These are phyloP conservation scores for Penicillium sp. DNA, from an alignment of 2,329 filamentous ascomycete genomes.

Conservation along the genomic window DNA sequence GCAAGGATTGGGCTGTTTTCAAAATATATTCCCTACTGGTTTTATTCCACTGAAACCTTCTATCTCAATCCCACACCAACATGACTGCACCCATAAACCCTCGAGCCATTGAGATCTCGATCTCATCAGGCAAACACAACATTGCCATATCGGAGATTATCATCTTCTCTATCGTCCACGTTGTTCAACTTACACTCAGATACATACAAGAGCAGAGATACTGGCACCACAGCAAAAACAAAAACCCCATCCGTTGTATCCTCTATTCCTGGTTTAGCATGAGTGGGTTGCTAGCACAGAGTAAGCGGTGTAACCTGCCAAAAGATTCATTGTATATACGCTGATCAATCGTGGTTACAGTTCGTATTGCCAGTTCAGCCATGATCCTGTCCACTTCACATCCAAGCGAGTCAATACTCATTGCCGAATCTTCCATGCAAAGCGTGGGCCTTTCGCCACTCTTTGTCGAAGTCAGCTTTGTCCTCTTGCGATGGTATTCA, in stretches of 20 bases:
- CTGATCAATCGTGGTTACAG: conserved; percentile 8
- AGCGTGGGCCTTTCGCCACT: conserved; percentile 30
- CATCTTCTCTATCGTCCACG: conserved; percentile 24
- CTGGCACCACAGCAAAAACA: conserved; percentile 27
- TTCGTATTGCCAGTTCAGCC: conserved; percentile 26
- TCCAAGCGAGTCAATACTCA: conserved; percentile 19
- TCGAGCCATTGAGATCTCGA: conserved; percentile 1
- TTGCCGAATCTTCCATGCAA: conserved; percentile 23
- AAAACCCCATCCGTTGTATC: conserved; percentile 16
- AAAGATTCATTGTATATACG: neutral
- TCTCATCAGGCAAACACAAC: conserved; percentile 9
- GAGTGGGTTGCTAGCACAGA: conserved; percentile 26
- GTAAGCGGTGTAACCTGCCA: conserved; percentile 15
- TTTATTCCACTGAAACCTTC: too few species aligned
- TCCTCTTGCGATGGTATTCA: conserved; percentile 26
- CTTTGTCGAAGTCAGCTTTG: conserved; percentile 30
- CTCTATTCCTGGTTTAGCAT: conserved; percentile 30
- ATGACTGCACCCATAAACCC: conserved; percentile 7
- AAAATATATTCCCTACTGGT: neutral
- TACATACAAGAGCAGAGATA: conserved; percentile 28
- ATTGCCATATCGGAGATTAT: conserved; percentile 27
- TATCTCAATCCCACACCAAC: too few species aligned
- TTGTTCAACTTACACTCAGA: conserved; percentile 21
- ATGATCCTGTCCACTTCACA: conserved; percentile 22
- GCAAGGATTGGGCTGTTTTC: neutral